Conservation (phyloP, 768 basidiomycete species). For the Hysterangium stoloniferum region DNA sequence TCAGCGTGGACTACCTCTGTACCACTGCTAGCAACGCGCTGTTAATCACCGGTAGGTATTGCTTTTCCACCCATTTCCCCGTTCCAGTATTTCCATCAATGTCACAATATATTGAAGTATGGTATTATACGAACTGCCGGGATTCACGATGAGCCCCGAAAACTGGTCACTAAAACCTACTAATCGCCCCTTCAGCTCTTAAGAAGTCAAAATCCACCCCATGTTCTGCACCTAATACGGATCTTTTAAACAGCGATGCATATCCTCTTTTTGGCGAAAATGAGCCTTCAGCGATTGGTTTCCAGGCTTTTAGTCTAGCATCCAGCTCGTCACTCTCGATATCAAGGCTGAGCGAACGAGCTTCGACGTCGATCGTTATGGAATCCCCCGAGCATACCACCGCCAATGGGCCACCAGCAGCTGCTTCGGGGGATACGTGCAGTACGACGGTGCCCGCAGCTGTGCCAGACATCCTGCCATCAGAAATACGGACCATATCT, state of each 20-base stretch:
- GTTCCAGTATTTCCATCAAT: too few relatives aligned
- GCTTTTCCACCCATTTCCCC: too few relatives aligned
- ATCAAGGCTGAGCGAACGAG: slow-evolving; percentile 20
- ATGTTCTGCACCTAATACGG: slow-evolving; percentile 17
- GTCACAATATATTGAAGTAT: too few relatives aligned
- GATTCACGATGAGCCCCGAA: too few relatives aligned
- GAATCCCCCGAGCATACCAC: slow-evolving; percentile 20
- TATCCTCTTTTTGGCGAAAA: slow-evolving; percentile 14
- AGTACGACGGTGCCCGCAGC: slow-evolving; percentile 22
- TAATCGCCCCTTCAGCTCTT: slow-evolving; percentile 1
- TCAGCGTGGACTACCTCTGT: too few relatives aligned
- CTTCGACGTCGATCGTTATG: slow-evolving; percentile 27
- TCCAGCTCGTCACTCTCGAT: background rate
- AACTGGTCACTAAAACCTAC: too few relatives aligned
- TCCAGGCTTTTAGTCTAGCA: background rate
- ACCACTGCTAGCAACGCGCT: too few relatives aligned
- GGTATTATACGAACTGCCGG: too few relatives aligned
- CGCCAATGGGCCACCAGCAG: slow-evolving; percentile 19
- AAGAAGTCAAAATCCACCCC: slow-evolving; percentile 22
- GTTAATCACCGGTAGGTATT: too few relatives aligned
- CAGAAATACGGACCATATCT: slow-evolving; percentile 21
- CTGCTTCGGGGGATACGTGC: slow-evolving; percentile 21
- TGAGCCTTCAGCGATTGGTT: background rate
- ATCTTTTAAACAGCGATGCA: slow-evolving; percentile 15
- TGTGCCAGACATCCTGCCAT: slow-evolving; percentile 22